A percentile compares a stretch with the other conserved stretches of the same genome.
These are phyloP conservation scores for Silybum marianum DNA, from an alignment of 129 eudicot species.

Conservation along the genomic window DNA sequence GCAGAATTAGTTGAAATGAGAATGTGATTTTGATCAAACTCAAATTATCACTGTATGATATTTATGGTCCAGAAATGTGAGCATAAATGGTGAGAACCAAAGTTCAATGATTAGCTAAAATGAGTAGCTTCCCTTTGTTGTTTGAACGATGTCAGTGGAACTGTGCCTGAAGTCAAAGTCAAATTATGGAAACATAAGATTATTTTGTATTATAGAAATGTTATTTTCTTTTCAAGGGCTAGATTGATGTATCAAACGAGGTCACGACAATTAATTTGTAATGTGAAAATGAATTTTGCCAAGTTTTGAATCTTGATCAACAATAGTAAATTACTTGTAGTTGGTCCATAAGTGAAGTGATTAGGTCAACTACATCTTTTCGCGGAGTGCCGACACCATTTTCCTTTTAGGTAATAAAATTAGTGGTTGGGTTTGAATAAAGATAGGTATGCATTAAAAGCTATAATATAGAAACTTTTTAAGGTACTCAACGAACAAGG, in stretches of 20 bases:
- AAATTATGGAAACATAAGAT: background rate
- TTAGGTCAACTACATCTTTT: background rate
- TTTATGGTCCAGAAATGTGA: background rate
- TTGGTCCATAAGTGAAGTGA: background rate
- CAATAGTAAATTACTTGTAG: background rate
- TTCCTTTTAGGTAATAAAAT: background rate
- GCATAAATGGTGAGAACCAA: background rate
- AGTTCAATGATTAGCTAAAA: constrained; percentile 1
- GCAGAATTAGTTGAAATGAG: constrained; percentile 4
- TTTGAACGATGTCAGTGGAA: background rate
- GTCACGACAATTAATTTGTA: background rate
- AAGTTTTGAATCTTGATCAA: constrained; percentile 9
- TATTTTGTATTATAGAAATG: constrained; percentile 12
- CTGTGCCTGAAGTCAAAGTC: background rate
- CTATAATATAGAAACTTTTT: background rate
- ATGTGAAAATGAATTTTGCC: background rate
- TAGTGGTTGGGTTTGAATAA: background rate
- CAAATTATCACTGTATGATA: background rate
- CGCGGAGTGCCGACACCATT: background rate
- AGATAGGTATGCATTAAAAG: constrained; percentile 10
- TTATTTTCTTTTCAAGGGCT: constrained; percentile 8
- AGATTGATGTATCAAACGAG: background rate
- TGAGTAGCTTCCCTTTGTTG: background rate
- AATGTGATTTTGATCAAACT: background rate
- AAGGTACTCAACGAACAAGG: background rate